Evolutionary conservation across 78 protist genomes (phyloP).

Genomic region (Dictyostelium intermedium): DNA sequence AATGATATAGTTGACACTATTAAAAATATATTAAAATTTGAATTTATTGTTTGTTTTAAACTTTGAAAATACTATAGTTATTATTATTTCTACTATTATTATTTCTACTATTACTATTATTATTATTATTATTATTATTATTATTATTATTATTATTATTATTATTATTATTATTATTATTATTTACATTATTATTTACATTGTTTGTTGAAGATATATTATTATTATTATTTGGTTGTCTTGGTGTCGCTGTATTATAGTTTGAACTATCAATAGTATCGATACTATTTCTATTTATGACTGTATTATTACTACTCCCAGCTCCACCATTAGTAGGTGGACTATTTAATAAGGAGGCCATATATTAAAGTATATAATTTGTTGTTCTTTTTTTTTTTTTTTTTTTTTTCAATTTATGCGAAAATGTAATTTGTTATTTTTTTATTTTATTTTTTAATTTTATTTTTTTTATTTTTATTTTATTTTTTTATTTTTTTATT

Average conservation of each 20-base stretch:
- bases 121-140: background rate
- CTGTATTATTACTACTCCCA: background rate
- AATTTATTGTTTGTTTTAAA: background rate
- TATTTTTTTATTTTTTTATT: too few species aligned
- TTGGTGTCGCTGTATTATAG: background rate
- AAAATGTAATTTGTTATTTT: too few species aligned
- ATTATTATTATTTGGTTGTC: background rate
- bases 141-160: background rate
- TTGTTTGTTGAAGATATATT: background rate
- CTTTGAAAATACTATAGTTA: background rate
- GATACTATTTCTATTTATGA: background rate
- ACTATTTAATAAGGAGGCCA: background rate
- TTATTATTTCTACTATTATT: too few species aligned
- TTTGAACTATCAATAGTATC: slow-evolving; percentile 1
- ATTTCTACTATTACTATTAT: background rate
- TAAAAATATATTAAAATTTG: background rate
- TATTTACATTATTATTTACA: background rate
- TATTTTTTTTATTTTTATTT: too few species aligned
- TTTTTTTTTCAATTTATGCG: background rate
- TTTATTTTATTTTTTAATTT: too few species aligned
- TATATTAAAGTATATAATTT: background rate
- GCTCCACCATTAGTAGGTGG: background rate
- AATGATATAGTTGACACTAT: background rate
- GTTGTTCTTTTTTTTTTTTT: background rate
- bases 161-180: too few species aligned